A percentile compares a stretch with the other conserved stretches of the same genome.
Conservation (phyloP, 805 yeast species). For the Hanseniaspora jakobsenii region DNA sequence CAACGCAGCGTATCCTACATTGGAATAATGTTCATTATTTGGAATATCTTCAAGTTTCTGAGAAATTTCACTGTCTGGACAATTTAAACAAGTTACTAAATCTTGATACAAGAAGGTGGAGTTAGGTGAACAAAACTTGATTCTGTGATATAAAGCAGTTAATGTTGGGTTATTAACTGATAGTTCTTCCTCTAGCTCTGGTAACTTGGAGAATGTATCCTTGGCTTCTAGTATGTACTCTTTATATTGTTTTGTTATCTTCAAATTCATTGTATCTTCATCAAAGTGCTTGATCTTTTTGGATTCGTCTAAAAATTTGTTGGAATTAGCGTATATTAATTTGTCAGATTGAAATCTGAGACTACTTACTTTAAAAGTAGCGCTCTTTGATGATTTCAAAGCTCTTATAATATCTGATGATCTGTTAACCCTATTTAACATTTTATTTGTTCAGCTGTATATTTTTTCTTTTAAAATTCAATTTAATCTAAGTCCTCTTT, state of each 20-base stretch:
- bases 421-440: no score
- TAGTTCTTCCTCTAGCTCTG: conserved; percentile 43
- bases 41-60: conserved; percentile 26
- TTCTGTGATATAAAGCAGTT: conserved; percentile 9
- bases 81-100: conserved; percentile 73
- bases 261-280: not conserved
- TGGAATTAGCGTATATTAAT: not conserved
- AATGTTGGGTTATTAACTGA: conserved; percentile 24
- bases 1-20: conserved; percentile 5
- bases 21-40: not conserved
- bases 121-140: not conserved
- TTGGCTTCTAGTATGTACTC: not conserved
- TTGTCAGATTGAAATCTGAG: conserved; percentile 2
- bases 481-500: no score
- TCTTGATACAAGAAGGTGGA: not conserved
- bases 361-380: no score
- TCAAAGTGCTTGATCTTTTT: not conserved
- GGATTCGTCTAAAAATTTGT: not conserved
- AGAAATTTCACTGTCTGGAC: conserved; percentile 32
- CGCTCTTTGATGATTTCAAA: no score
- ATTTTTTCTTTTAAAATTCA: no score
- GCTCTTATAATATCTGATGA: no score
- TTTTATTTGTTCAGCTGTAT: no score
- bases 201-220: conserved; percentile 26
- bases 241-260: conserved; percentile 1